Evolutionary conservation across 2,329 filamentous ascomycete genomes (phyloP).

Genomic region (Pyricularia sp.): DNA sequence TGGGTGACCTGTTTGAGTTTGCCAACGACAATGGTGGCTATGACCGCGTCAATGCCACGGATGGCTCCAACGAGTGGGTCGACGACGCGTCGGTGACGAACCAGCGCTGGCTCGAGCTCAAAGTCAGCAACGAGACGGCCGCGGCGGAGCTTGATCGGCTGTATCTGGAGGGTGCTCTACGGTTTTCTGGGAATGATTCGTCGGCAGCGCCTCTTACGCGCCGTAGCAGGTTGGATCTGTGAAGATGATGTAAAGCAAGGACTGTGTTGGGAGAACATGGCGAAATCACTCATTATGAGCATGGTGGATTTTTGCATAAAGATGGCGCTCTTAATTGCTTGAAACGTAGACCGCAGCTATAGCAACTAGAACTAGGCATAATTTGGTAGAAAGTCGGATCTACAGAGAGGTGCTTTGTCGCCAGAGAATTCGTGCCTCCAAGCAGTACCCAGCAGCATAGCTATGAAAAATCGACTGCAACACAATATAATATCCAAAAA

Average conservation of each 20-base stretch:
- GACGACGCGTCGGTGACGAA: conserved; percentile 19
- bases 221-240: neutral
- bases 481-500: too few species aligned
- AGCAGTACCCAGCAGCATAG: too few species aligned
- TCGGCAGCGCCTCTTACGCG: neutral
- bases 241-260: neutral
- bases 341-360: neutral
- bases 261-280: neutral
- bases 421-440: neutral
- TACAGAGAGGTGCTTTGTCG: neutral
- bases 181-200: neutral
- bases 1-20: conserved; percentile 21
- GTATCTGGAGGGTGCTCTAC: neutral
- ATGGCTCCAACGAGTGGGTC: conserved; percentile 31
- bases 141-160: neutral
- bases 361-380: neutral
- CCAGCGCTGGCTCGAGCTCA: conserved; percentile 26
- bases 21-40: conserved; percentile 26
- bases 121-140: conserved; percentile 2
- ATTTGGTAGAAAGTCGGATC: neutral
- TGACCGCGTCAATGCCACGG: conserved; percentile 21
- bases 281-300: neutral
- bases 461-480: too few species aligned
- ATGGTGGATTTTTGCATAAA: neutral
- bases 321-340: neutral